Evolutionary conservation across 768 basidiomycete species (phyloP).

Genomic region (Butyriboletus loyo): DNA sequence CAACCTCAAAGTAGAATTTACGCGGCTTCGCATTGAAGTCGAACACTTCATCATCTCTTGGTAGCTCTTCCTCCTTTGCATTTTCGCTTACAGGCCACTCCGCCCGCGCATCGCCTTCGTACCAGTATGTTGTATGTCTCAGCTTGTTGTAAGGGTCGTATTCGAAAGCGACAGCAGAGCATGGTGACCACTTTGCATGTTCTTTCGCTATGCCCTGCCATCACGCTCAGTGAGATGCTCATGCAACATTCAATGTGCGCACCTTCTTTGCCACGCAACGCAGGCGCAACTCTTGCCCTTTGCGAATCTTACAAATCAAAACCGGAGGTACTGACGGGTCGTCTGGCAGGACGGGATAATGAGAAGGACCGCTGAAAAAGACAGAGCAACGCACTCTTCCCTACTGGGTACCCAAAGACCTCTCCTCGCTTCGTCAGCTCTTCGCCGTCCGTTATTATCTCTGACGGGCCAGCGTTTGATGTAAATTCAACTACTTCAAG

Average conservation of each 20-base stretch:
- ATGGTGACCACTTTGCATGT: constrained; percentile 98
- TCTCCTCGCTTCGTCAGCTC: constrained; percentile 72
- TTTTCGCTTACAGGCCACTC: constrained; percentile 96
- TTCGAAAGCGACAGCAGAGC: constrained; percentile 92
- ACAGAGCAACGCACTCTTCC: constrained; percentile 57
- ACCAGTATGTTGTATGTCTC: constrained; percentile 95
- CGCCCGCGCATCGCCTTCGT: constrained; percentile 68
- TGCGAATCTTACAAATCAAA: constrained; percentile 86
- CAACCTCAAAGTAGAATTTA: constrained; percentile 92
- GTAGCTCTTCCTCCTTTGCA: constrained; percentile 77
- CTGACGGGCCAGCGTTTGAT: constrained; percentile 38
- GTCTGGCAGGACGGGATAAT: constrained; percentile 37
- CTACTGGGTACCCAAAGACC: constrained; percentile 79
- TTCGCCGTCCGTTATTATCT: constrained; percentile 47
- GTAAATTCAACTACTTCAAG: constrained; percentile 57
- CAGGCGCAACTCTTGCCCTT: constrained; percentile 87
- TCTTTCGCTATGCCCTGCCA: constrained; percentile 94
- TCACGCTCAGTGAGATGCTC: background rate
- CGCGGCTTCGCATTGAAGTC: constrained; percentile 86
- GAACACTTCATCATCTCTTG: constrained; percentile 77
- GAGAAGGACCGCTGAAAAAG: constrained; percentile 2
- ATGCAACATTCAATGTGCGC: constrained; percentile 11
- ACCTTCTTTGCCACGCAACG: constrained; percentile 93
- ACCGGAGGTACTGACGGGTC: constrained; percentile 65
- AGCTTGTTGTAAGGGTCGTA: constrained; percentile 98